Evolutionary conservation across 2,329 filamentous ascomycete genomes (phyloP), one percentile per base, ranked within the genome.

Genomic region (Leptographium galeiforme): DNA sequence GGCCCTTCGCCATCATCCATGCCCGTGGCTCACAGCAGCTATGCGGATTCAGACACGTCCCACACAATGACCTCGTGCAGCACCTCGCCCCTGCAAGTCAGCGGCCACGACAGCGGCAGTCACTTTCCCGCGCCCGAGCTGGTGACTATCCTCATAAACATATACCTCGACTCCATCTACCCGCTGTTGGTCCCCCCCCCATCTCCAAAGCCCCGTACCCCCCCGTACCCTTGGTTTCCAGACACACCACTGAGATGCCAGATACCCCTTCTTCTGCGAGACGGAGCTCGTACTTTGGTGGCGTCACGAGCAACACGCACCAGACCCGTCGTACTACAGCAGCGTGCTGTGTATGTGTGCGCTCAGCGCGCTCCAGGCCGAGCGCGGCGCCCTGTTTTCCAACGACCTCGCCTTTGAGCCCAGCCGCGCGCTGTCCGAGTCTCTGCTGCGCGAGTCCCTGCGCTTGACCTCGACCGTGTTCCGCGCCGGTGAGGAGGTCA

Each of bases 121-220:
- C 36, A 39, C 19, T 33, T n/a, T 14, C 32, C n/a, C 33, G 32
- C 51, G 2, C 54, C 12, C 8, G 30, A 53, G 32, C 41, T 19
- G 7, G 38, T 56, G 4, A 44, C 34, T 3, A 3, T 36, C 1
- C 19, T 56, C 4, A 44, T 53, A 12, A 33, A 50, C 8, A 48
- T 56, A 10, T 56, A 56, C 41, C 41, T 53, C 6, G 54, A 56
- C 38, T 47, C 54, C 18, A 53, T 56, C 25, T 48, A 56, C 30
- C 54, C 50, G 11, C 12, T 41, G 45, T 55, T 50, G 7, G 48
- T 36, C 16, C 13, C 18, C 11, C 14, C 32, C 32, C 13, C 4
- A 4, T 14, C 32, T 33, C 32, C 36, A 48, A 19, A 1, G 5
- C 6, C 18, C 18, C 12, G 33, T 48, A 16, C 30, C 14, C 6